Conservation (phyloP, 495 filamentous ascomycete genomes). For the Hapsidospora chrysogenum region DNA sequence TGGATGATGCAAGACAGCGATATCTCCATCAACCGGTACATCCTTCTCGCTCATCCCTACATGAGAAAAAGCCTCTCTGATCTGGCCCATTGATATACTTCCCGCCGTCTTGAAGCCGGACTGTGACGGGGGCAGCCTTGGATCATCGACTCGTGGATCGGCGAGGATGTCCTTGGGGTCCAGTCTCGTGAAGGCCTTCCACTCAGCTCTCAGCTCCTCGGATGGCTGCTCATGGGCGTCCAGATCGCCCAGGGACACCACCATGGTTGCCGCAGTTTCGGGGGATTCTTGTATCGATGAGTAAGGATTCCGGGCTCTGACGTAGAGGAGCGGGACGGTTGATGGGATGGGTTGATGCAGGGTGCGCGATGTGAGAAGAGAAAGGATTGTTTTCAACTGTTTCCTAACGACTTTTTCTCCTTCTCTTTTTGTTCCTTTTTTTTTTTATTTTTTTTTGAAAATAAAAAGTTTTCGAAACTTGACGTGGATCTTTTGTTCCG, state of each 20-base stretch:
- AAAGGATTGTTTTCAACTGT: no score
- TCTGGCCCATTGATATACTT: conserved; percentile 15
- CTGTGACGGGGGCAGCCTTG: conserved; percentile 11
- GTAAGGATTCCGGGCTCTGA: no score
- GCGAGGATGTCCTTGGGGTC: conserved; percentile 20
- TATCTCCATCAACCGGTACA: conserved; percentile 16
- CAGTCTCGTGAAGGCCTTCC: conserved; percentile 36
- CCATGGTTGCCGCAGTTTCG: no score
- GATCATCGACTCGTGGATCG: conserved; percentile 25
- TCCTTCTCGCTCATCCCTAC: conserved; percentile 10
- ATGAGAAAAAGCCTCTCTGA: conserved; percentile 20
- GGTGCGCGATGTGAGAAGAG: no score
- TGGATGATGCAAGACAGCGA: conserved; percentile 30
- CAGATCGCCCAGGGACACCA: conserved; percentile 27
- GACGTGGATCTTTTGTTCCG: no score
- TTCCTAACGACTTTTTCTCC: no score
- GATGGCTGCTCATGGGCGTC: conserved; percentile 60
- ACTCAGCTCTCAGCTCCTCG: conserved; percentile 40
- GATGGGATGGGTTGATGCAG: no score
- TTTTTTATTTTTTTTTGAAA: neutral
- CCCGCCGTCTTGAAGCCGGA: conserved; percentile 15
- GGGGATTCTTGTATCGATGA: no score
- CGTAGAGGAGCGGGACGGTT: no score
- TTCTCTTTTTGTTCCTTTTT: no score
- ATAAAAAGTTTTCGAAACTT: no score